These are phyloP conservation scores for Leishmania lainsoni DNA, from an alignment of 208 protist genomes.

Conservation along the genomic window DNA sequence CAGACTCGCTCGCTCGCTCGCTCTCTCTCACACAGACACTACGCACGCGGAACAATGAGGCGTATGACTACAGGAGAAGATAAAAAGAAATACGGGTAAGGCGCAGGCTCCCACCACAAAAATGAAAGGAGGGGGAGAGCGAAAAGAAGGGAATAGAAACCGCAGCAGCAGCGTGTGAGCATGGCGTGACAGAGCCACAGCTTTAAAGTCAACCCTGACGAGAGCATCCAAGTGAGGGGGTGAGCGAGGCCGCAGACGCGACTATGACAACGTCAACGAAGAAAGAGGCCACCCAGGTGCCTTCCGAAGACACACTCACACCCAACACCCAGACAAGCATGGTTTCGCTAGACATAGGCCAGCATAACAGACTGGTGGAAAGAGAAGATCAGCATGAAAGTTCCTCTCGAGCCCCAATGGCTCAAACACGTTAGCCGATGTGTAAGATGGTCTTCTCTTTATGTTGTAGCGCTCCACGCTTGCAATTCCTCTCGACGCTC, in stretches of 20 bases:
- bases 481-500: neutral
- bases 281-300: neutral
- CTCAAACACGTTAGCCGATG: neutral
- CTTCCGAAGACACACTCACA: neutral
- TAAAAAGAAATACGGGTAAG: too few relatives aligned
- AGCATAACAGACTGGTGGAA: neutral
- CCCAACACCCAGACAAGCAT: too few relatives aligned
- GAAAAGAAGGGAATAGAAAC: neutral
- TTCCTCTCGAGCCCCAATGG: neutral
- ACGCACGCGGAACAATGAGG: too few relatives aligned
- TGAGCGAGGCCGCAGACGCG: neutral
- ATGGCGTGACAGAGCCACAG: neutral
- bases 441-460: neutral
- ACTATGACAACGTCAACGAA: neutral
- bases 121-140: neutral
- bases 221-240: neutral
- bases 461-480: neutral
- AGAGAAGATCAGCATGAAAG: neutral
- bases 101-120: too few relatives aligned
- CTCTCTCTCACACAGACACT: too few relatives aligned
- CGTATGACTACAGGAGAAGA: too few relatives aligned
- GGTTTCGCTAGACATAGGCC: neutral
- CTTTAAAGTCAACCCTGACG: neutral
- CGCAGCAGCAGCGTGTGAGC: neutral
- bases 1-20: too few relatives aligned